Conservation (phyloP, 192 early-diverging fungal species). For the Rhizophagus clarus region DNA sequence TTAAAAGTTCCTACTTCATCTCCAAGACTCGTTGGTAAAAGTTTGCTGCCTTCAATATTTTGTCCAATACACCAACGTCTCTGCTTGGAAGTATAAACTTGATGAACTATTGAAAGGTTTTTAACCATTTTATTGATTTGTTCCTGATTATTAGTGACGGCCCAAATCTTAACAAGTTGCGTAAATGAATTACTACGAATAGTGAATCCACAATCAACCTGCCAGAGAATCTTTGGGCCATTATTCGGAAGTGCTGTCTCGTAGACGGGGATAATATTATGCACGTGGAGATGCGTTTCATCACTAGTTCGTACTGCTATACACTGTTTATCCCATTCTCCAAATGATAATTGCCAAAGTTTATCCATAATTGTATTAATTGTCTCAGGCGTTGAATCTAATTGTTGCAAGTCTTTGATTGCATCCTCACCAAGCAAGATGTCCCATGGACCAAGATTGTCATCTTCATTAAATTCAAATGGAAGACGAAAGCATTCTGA, state of each 20-base stretch:
- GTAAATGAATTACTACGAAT: not conserved
- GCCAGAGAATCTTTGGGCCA: slow-evolving; percentile 10
- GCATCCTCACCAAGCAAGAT: slow-evolving; percentile 20
- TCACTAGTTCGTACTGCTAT: not conserved
- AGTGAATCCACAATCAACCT: slow-evolving; percentile 16
- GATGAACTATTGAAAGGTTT: slow-evolving; percentile 15
- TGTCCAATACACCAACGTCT: not conserved
- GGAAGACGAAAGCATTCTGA: slow-evolving; percentile 14
- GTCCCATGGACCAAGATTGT: slow-evolving; percentile 18
- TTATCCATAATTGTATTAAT: slow-evolving; percentile 11
- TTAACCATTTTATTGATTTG: slow-evolving; percentile 3
- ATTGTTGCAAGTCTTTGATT: not conserved
- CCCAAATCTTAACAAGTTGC: slow-evolving; percentile 26
- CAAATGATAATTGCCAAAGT: slow-evolving; percentile 7
- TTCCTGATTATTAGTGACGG: slow-evolving; percentile 1
- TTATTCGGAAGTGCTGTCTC: not conserved
- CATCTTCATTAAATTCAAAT: slow-evolving; percentile 23
- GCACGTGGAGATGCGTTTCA: too few relatives aligned
- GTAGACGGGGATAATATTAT: not conserved
- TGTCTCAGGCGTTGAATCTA: not conserved
- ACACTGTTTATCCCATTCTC: not conserved
- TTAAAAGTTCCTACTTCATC: not conserved
- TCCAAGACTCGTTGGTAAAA: slow-evolving; percentile 14
- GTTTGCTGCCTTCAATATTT: not conserved
- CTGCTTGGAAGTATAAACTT: not conserved